Conservation (phyloP, 371 early-diverging fungal species). For the Syncephalastrum monosporum region DNA sequence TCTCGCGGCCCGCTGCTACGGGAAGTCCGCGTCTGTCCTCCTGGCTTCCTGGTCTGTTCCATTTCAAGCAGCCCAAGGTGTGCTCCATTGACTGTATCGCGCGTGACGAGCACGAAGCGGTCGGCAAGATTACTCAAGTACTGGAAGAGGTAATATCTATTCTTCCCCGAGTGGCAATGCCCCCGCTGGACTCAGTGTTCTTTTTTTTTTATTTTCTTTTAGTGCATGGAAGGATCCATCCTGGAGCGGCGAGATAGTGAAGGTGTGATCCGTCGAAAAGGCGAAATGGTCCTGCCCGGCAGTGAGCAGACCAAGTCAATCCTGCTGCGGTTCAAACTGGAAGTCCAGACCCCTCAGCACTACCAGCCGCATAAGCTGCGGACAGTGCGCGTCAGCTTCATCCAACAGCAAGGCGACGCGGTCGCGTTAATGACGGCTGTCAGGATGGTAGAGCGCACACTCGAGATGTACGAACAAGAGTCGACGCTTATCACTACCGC, state of each 20-base stretch:
- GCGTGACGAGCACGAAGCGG: conserved; percentile 43
- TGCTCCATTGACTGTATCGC: conserved; percentile 46
- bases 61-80: conserved; percentile 27
- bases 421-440: conserved; percentile 43
- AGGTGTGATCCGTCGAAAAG: conserved; percentile 39
- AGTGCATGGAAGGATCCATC: conserved; percentile 43
- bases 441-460: conserved; percentile 31
- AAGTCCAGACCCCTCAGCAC: conserved; percentile 24
- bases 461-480: conserved; percentile 42
- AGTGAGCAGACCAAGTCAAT: conserved; percentile 28
- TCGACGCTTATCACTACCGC: conserved; percentile 25
- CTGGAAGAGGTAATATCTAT: conserved; percentile 47
- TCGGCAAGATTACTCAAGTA: conserved; percentile 42
- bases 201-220: not conserved
- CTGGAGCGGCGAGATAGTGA: conserved; percentile 37
- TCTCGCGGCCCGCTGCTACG: not conserved
- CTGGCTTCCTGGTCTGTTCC: conserved; percentile 24
- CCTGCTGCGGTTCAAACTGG: conserved; percentile 34
- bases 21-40: conserved; percentile 17
- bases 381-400: conserved; percentile 36
- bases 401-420: conserved; percentile 51
- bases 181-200: too few species aligned
- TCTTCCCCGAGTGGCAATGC: too few species aligned
- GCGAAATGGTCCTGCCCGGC: conserved; percentile 35
- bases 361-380: conserved; percentile 13